Evolutionary conservation across 768 basidiomycete species (phyloP), one percentile per base, ranked within the genome.

Genomic region (Glaciozyma antarctica): DNA sequence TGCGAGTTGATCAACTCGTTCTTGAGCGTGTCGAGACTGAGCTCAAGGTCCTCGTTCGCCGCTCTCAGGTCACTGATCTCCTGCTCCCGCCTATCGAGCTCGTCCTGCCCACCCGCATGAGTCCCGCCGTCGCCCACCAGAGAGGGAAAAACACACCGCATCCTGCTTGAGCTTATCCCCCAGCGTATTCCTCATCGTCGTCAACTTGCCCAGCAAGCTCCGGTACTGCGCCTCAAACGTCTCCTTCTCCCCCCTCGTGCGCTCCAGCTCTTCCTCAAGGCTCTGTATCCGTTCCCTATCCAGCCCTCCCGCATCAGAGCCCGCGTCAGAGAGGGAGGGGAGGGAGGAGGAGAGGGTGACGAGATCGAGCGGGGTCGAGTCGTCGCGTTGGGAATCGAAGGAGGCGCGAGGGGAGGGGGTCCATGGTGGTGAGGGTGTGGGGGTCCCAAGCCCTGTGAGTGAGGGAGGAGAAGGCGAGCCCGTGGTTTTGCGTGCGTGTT

Each of bases 131-230:
- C 56, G n/a, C 24, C n/a, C 26, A 5, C 30, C 26, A 28, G 49
- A 44, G 28, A n/a, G 24, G 26, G 21, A 28, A 41, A 6, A 8
- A 82, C 86, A 71, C 79, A 98, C 95, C 73, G 95, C 95, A 77
- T 98, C 95, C 76, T 94, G 90, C 76, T 88, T 85, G 62, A 98
- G 81, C 77, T 97, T 97, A 75, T 90, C 93, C 41, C 93, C 91
- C 59, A 98, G 80, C 26, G 89, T 88, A 45, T 86, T 88, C 28
- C 93, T 84, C 93, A 99, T 97, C 43, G 86, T 83, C 3, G 90
- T 92, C 54, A 98, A 80, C 77, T 90, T 97, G 47, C 85, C 84
- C 22, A 99, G 81, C 45, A 99, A 81, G 69, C 83, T 87, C 65
- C 84, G 84, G 77, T 98, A 93, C 75, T 98, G 90, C 19, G 84